Conservation (phyloP, 164 flowering plant species). For the Aristolochia contorta region DNA sequence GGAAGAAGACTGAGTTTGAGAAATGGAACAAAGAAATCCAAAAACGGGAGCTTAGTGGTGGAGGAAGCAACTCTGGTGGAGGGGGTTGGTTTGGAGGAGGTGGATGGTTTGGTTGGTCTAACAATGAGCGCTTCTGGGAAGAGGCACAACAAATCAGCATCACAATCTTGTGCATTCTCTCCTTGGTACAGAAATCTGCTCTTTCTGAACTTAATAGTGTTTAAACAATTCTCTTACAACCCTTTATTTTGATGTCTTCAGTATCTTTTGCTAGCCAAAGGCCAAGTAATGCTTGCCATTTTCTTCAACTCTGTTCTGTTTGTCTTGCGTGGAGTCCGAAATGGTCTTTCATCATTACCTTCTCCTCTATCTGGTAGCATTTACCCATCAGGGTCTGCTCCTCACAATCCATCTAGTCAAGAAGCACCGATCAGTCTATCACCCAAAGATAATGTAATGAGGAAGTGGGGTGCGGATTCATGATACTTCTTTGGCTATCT, state of each 20-base stretch:
- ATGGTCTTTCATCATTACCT: slow-evolving; percentile 29
- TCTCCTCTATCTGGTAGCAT: slow-evolving; percentile 23
- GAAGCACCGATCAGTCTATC: slow-evolving; percentile 23
- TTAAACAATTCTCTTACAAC: background rate
- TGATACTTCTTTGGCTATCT: no score
- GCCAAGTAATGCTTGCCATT: slow-evolving; percentile 61
- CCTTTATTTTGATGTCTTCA: slow-evolving; percentile 8
- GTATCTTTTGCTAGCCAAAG: slow-evolving; percentile 77
- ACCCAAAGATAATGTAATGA: slow-evolving; percentile 67
- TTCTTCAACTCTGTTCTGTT: slow-evolving; percentile 62
- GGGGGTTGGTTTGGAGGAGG: slow-evolving; percentile 89
- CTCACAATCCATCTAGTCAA: slow-evolving; percentile 9
- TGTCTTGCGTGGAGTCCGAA: slow-evolving; percentile 56
- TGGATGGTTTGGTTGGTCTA: slow-evolving; percentile 65
- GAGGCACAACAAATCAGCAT: slow-evolving; percentile 69
- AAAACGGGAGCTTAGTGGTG: slow-evolving; percentile 55
- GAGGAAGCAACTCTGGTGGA: slow-evolving; percentile 55
- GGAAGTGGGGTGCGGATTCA: slow-evolving; percentile 71
- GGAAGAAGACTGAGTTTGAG: slow-evolving; percentile 75
- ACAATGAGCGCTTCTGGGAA: slow-evolving; percentile 75
- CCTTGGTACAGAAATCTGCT: slow-evolving; percentile 32
- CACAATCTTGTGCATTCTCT: slow-evolving; percentile 49
- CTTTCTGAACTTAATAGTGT: background rate
- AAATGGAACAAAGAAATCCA: slow-evolving; percentile 88
- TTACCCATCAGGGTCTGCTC: slow-evolving; percentile 15